These are phyloP conservation scores for Cyberlindnera xylosilytica DNA, from an alignment of 805 yeast species.

Conservation along the genomic window DNA sequence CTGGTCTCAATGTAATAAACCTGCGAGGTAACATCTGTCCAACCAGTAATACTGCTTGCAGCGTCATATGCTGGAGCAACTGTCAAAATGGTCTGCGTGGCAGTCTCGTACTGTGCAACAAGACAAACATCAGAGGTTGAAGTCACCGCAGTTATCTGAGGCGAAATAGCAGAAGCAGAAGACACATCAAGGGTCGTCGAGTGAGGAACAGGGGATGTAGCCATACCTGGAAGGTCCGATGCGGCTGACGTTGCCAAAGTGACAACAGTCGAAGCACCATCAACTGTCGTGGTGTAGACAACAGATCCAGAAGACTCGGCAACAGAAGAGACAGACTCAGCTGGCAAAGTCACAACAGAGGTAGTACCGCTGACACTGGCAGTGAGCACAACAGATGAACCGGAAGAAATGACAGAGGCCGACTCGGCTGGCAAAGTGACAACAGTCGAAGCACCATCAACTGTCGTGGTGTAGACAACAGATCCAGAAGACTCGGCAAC, in stretches of 20 bases:
- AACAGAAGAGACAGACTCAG: not conserved
- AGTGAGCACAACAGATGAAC: not conserved
- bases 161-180: not conserved
- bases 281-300: not conserved
- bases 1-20: conserved; percentile 19
- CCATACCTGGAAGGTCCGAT: not conserved
- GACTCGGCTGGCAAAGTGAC: not conserved
- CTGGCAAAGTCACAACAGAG: not conserved
- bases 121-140: conserved; percentile 21
- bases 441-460: not conserved
- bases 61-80: conserved; percentile 22
- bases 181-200: not conserved
- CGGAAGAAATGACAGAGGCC: too few species aligned
- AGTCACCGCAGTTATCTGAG: conserved; percentile 16
- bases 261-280: conserved; percentile 1
- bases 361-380: not conserved
- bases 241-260: not conserved
- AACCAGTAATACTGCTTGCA: conserved; percentile 23
- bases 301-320: not conserved
- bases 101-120: conserved; percentile 24
- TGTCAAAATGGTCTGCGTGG: conserved; percentile 20
- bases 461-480: not conserved
- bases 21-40: conserved; percentile 18
- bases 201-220: not conserved
- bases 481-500: not conserved